Base-by-base conservation (phyloP, 495 filamentous ascomycete genomes). In the Tuber brumale region DNA sequence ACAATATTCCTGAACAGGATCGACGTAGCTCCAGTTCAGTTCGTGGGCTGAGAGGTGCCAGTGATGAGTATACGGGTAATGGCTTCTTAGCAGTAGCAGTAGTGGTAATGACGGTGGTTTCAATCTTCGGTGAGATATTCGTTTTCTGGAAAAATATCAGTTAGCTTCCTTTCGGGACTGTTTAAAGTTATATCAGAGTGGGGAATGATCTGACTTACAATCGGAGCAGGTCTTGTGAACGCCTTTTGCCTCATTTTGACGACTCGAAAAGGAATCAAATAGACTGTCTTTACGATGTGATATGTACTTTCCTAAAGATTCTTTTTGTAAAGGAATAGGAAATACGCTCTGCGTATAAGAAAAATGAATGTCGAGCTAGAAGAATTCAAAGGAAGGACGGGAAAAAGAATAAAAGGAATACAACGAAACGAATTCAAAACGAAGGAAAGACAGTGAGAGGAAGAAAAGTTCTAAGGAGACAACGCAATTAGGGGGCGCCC, bases 191-290 rank as follows among this genome's bases (percentile, higher is more conserved):
- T 66, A 18, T n/a, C 1, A 7, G 57, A 0, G 57, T 18, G 27
- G 57, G 27, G 57, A 66, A 35, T 3, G 27, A 35, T 66, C 57
- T 14, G 14, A 35, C 73, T 80, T 37, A 80, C 78, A 21, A 80
- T 80, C 42, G 78, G 78, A 42, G 75, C 73, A 35, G 78, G 78
- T 70, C 78, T 79, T 35, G 41, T 41, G 71, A 80, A 80, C 23
- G 76, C 73, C 79, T 74, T 80, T 80, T 80, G 78, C 71, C 76
- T 80, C 78, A 80, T 80, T 66, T 75, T 7, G 57, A 27, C 57
- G 57, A 66, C 57, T 66, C 14, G 57, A 12, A 12, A 35, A 12
- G 5, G 5, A 27, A 66, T 35, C 57, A 12, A 27, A 31, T 31
- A 66, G 57, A 35, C 27, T 66, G 27, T 66, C 27, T 66, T 79